A percentile compares a stretch with the other conserved stretches of the same genome.
Conservation (phyloP, 352 stramenopile genomes). For the Globisporangium perplexum region DNA sequence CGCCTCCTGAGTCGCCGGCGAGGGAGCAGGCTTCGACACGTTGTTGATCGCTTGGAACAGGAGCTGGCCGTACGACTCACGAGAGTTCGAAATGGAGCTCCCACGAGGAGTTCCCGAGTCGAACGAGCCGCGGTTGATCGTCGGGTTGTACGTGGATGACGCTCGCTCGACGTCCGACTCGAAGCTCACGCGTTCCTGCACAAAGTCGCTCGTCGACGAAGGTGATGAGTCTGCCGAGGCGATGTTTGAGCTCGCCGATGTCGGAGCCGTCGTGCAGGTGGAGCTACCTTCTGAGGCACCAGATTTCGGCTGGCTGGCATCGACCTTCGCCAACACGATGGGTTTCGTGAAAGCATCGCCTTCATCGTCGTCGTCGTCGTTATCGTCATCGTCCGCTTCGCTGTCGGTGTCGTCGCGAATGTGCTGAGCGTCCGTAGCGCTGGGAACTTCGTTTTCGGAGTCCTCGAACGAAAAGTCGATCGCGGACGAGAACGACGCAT, state of each 20-base stretch:
- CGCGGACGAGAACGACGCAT: background rate
- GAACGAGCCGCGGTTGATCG: conserved; percentile 13
- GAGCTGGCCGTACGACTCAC: conserved; percentile 10
- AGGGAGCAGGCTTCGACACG: conserved; percentile 3
- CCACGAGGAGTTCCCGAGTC: conserved; percentile 14
- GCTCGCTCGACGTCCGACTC: conserved; percentile 5
- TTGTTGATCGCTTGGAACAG: conserved; percentile 15
- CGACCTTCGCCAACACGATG: background rate
- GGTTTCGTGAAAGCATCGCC: conserved; percentile 5
- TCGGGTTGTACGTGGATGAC: conserved; percentile 5
- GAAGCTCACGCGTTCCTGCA: conserved; percentile 7
- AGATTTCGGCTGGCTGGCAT: background rate
- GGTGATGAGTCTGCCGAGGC: conserved; percentile 10
- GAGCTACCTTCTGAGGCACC: conserved; percentile 2
- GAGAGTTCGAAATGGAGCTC: conserved; percentile 4
- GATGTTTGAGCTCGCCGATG: conserved; percentile 2
- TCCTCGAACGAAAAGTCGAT: background rate
- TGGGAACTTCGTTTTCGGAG: background rate
- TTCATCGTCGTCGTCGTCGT: conserved; percentile 1
- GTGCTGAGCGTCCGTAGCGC: background rate
- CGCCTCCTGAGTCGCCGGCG: background rate
- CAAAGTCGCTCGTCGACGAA: conserved; percentile 3
- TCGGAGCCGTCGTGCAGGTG: conserved; percentile 7
- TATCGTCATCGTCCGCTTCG: conserved; percentile 2
- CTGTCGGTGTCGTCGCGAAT: conserved; percentile 10